Evolutionary conservation across 768 basidiomycete genomes (phyloP).

Genomic region (Lentinula detonsa): DNA sequence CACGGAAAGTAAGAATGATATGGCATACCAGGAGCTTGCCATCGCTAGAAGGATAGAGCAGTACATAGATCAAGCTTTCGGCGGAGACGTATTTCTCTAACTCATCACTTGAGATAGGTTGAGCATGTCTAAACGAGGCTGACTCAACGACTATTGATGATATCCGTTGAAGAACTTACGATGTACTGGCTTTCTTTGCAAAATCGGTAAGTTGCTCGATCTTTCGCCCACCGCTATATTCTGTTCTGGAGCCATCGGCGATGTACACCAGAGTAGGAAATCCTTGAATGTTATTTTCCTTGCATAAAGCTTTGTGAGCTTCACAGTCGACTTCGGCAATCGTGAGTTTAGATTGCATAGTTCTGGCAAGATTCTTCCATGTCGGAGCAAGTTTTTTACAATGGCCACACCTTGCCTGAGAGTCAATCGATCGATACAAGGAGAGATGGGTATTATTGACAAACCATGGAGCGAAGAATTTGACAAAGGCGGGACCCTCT

Average conservation of each 20-base stretch:
- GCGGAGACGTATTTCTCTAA: conserved; percentile 36
- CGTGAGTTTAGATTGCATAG: conserved; percentile 65
- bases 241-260: conserved; percentile 50
- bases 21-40: conserved; percentile 23
- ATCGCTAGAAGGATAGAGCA: conserved; percentile 38
- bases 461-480: conserved; percentile 88
- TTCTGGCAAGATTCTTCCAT: conserved; percentile 70
- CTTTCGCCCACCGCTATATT: conserved; percentile 71
- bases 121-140: conserved; percentile 24
- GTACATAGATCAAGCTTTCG: conserved; percentile 53
- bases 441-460: conserved; percentile 2
- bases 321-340: conserved; percentile 92
- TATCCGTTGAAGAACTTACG: conserved; percentile 41
- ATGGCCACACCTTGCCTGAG: conserved; percentile 69
- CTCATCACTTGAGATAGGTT: conserved; percentile 33
- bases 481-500: conserved; percentile 42
- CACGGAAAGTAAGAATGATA: neutral
- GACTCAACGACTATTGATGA: conserved; percentile 1
- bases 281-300: conserved; percentile 58
- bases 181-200: conserved; percentile 64
- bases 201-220: conserved; percentile 69
- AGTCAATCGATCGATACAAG: neutral
- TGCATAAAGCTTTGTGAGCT: conserved; percentile 60
- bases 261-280: conserved; percentile 83
- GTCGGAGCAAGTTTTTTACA: conserved; percentile 89